Base-by-base conservation (phyloP, 805 yeast species). In the Metschnikowia shivogae region DNA sequence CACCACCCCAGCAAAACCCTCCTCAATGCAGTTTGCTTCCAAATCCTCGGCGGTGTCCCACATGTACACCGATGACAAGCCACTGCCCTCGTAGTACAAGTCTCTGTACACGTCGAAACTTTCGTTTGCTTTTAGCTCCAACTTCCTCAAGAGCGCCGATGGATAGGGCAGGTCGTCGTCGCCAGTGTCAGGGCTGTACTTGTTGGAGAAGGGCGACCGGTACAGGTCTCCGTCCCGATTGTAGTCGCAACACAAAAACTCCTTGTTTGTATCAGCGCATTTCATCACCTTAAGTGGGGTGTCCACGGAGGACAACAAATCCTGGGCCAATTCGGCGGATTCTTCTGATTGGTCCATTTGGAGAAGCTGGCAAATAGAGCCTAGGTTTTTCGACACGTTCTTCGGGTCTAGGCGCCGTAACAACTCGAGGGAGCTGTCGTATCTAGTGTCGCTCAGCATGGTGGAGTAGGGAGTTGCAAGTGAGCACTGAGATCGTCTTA, bases 21-120 rank as follows among this genome's bases (percentile, higher is more conserved):
- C 65, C 27, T 60, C 58, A 43, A 69, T 63, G 17, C 63, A 55
- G 37, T 58, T 59, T n/a, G 61, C 65, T 6, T 58, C 68, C 20
- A 67, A 69, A 19, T 77, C 83, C 11, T 79, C 88, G 30, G 81
- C 82, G 19, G 80, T 74, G 56, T 90, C 97, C 99, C 99, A 92
- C 42, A 93, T 70, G 61, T 93, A 92, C 13, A 86, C 95, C 45
- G 90, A 81, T 1, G 93, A 83, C 33, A 86, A 73, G 19, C 98
- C 99, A 8, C 68, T 59, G 33, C 97, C 97, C 64, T 90, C 98
- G 63, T 89, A 92, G 69, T 92, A 92, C 56, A 92, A 69, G 61
- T 93, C 99, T 53, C 97, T 76, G 68, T 93, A 92, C 31, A 92
- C 78, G 58, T 89, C 97, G 61, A 92, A 88, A 4, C 96, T 86